Evolutionary conservation across 2,329 filamentous ascomycete genomes (phyloP), one percentile per base, ranked within the genome.

Genomic region (Aspergillus carbonarius): DNA sequence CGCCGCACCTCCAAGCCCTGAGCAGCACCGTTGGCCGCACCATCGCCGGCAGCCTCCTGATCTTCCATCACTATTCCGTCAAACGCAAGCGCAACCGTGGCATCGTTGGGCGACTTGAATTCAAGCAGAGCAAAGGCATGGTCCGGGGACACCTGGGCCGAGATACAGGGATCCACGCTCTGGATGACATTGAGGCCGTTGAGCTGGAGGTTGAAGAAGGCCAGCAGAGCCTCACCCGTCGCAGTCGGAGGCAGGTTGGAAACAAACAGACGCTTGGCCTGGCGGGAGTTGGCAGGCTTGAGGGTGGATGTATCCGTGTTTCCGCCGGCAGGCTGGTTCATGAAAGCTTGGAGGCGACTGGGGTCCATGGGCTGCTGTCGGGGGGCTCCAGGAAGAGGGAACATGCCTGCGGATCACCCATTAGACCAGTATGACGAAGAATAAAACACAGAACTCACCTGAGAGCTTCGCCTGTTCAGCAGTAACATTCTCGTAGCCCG

Each of bases 381-480:
- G 55, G 95, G 95, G 61, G 95, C 95, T 64, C 95, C 95, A 3
- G 95, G 95, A 47, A 99, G 86, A 60, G 96, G 93, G 81, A 99
- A 99, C 95, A 99, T 97, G 80, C 93, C 89, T 66, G 35, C 44
- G 50, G 15, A 37, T 9, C 37, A 55, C 39, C 63, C 34, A 42
- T 49, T 40, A 50, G 23, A 9, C 25, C 7, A 44, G 37, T 25
- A 42, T 35, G 15, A 18, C 17, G 47, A 5, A 3, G 40, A 46
- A 42, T n/a, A 5, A 47, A 35, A 10, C 44, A 37, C 10, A 56
- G 12, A 30, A 64, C 76, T 64, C 68, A 79, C 79, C 87, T 2
- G 96, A 99, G 46, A 99, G 84, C 81, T 99, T 99, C 52, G 95
- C 96, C 76, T 99, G 96, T 77, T 99, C 96, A 20, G 95, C 92